Conservation (phyloP, 1,139 yeast genomes). For the Lizanozyma gosingica region DNA sequence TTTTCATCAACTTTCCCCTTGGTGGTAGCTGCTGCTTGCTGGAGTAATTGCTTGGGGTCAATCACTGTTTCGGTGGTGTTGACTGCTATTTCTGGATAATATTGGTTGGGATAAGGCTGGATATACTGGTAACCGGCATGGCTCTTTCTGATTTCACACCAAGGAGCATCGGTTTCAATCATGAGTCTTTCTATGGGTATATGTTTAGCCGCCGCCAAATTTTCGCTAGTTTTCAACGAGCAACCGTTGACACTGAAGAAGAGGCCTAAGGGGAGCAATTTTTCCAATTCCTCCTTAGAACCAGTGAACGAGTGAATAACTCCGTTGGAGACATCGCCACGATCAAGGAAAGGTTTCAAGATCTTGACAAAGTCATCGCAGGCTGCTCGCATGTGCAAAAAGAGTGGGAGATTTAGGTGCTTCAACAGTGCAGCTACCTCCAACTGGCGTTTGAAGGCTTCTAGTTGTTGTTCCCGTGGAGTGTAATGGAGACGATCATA, state of each 20-base stretch:
- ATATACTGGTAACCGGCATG: slow-evolving; percentile 64
- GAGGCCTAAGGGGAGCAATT: slow-evolving; percentile 49
- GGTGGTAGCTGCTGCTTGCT: slow-evolving; percentile 6
- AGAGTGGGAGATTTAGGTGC: slow-evolving; percentile 57
- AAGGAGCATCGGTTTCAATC: slow-evolving; percentile 95
- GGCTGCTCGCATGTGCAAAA: slow-evolving; percentile 86
- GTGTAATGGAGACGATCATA: slow-evolving; percentile 83
- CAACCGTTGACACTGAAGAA: slow-evolving; percentile 88
- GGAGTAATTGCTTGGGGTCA: slow-evolving; percentile 6
- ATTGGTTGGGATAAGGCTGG: slow-evolving; percentile 44
- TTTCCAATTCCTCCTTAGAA: slow-evolving; percentile 46
- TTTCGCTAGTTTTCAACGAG: slow-evolving; percentile 72
- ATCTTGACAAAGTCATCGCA: slow-evolving; percentile 67
- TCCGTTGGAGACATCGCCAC: slow-evolving; percentile 38
- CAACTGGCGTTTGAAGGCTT: slow-evolving; percentile 65
- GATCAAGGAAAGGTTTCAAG: slow-evolving; percentile 45
- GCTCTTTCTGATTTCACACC: slow-evolving; percentile 89
- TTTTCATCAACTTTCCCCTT: slow-evolving; percentile 29
- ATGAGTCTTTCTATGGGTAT: slow-evolving; percentile 64
- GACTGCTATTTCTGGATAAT: slow-evolving; percentile 34
- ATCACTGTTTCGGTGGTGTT: slow-evolving; percentile 1
- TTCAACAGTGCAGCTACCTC: slow-evolving; percentile 45
- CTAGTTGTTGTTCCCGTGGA: slow-evolving; percentile 53
- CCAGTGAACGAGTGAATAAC: slow-evolving; percentile 97
- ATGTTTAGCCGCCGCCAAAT: slow-evolving; percentile 51